Percentiles rank a stretch among this genome's conserved stretches.
phyloP scores from a whole-genome alignment of 352 stramenopile genomes.

The Pythium vanterpoolii region DNA sequence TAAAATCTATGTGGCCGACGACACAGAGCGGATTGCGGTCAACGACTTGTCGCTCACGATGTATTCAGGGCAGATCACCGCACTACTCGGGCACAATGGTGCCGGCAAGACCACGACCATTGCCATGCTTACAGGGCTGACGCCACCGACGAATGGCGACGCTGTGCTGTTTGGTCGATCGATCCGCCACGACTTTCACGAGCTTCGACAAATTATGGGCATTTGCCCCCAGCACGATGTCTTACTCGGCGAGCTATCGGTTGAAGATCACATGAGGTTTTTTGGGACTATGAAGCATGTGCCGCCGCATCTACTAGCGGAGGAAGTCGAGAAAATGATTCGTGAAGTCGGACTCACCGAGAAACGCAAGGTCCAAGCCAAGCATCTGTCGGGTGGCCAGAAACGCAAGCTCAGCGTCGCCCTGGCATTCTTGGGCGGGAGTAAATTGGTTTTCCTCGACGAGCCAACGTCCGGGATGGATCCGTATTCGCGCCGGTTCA shows the following conservation, averaged over 20 bases:
- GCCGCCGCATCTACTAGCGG: conserved; percentile 10
- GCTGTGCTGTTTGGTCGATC: conserved; percentile 51
- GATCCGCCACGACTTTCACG: conserved; percentile 58
- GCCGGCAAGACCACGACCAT: conserved; percentile 92
- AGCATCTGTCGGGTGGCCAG: conserved; percentile 78
- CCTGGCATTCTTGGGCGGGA: conserved; percentile 91
- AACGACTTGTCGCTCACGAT: conserved; percentile 86
- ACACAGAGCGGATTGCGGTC: conserved; percentile 75
- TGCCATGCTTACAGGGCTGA: conserved; percentile 90
- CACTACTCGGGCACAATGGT: conserved; percentile 84
- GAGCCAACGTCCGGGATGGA: conserved; percentile 92
- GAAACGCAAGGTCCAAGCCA: conserved; percentile 46
- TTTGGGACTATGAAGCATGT: conserved; percentile 86
- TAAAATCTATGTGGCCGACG: conserved; percentile 60
- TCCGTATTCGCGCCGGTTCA: conserved; percentile 88
- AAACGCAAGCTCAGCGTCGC: conserved; percentile 93
- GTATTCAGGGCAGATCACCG: conserved; percentile 91
- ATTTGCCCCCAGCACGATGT: conserved; percentile 95
- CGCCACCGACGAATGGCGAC: conserved; percentile 47
- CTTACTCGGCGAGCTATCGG: conserved; percentile 88
- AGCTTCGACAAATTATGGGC: conserved; percentile 81
- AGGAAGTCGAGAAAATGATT: conserved; percentile 28
- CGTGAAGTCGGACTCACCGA: conserved; percentile 74
- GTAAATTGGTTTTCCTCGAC: conserved; percentile 82
- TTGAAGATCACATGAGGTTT: conserved; percentile 91